These are phyloP conservation scores for Chlamydomonas urium DNA, from an alignment of 139 green algal species.

Conservation along the genomic window DNA sequence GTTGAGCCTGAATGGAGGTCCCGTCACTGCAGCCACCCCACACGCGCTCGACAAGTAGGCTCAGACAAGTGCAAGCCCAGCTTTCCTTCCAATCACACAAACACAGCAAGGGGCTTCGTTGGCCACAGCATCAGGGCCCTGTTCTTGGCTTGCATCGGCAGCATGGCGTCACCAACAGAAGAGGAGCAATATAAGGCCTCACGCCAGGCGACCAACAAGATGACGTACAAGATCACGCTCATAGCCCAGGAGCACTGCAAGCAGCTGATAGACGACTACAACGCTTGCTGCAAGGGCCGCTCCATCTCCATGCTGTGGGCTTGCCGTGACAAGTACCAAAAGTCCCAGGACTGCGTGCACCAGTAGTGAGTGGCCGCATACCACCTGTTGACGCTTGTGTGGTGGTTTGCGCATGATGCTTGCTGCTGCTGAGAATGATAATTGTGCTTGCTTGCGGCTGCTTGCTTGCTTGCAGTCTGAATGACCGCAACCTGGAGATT, in stretches of 20 bases:
- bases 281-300: slow-evolving; percentile 18
- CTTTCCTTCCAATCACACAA: too few species aligned
- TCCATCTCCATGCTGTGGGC: slow-evolving; percentile 24
- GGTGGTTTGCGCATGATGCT: not conserved
- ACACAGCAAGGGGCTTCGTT: too few species aligned
- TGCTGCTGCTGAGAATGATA: not conserved
- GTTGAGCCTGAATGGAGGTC: too few species aligned
- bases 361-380: slow-evolving; percentile 17
- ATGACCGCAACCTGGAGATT: slow-evolving; percentile 21
- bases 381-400: not conserved
- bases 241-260: slow-evolving; percentile 17
- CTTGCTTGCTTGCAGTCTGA: slow-evolving; percentile 18
- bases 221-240: slow-evolving; percentile 9
- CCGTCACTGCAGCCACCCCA: too few species aligned
- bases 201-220: slow-evolving; percentile 15
- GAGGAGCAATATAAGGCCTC: slow-evolving; percentile 4
- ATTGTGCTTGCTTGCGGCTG: not conserved
- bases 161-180: too few species aligned
- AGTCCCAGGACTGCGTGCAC: slow-evolving; percentile 29
- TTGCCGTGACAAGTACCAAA: slow-evolving; percentile 13
- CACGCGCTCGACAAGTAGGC: too few species aligned
- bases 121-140: too few species aligned
- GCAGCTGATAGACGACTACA: slow-evolving; percentile 17
- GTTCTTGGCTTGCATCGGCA: too few species aligned
- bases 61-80: too few species aligned